These are phyloP conservation scores for Fusarium marasasianum DNA, from an alignment of 2,329 filamentous ascomycete genomes.

Conservation along the genomic window DNA sequence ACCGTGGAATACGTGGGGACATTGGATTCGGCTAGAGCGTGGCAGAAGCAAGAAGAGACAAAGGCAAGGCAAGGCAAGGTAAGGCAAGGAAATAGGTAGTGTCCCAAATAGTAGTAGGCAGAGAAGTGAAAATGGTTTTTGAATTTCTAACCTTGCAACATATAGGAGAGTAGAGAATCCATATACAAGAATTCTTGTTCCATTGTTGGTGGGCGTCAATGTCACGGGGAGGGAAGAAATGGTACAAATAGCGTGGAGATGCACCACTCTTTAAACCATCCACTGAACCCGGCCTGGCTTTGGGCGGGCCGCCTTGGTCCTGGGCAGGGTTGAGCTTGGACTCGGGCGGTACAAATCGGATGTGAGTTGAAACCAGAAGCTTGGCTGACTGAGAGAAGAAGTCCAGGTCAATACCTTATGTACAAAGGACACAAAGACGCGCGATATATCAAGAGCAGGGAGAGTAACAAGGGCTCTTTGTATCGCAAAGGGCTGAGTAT, in stretches of 20 bases:
- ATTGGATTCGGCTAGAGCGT: constrained; percentile 2
- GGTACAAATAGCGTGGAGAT: constrained; percentile 27
- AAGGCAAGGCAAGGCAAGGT: not conserved
- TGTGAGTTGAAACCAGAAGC: not conserved
- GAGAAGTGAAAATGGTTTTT: not conserved
- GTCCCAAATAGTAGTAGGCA: not conserved
- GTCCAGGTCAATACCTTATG: not conserved
- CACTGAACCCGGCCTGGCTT: not conserved
- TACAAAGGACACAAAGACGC: not conserved
- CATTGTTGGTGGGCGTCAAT: constrained; percentile 32
- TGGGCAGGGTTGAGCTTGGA: not conserved
- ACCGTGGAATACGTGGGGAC: constrained; percentile 9
- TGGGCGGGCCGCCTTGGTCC: not conserved
- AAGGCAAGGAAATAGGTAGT: too few relatives aligned
- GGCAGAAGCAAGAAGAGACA: not conserved
- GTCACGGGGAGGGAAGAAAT: constrained; percentile 28
- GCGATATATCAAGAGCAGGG: not conserved
- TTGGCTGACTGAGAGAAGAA: not conserved
- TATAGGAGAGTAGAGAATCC: constrained; percentile 34
- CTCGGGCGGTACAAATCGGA: not conserved
- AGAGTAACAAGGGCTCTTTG: not conserved
- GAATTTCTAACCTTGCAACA: constrained; percentile 42
- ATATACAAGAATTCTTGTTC: constrained; percentile 37
- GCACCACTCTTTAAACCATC: constrained; percentile 4
- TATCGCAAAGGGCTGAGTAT: not conserved